phyloP scores from a whole-genome alignment of 345 rosid species.

The Psidium guajava region DNA sequence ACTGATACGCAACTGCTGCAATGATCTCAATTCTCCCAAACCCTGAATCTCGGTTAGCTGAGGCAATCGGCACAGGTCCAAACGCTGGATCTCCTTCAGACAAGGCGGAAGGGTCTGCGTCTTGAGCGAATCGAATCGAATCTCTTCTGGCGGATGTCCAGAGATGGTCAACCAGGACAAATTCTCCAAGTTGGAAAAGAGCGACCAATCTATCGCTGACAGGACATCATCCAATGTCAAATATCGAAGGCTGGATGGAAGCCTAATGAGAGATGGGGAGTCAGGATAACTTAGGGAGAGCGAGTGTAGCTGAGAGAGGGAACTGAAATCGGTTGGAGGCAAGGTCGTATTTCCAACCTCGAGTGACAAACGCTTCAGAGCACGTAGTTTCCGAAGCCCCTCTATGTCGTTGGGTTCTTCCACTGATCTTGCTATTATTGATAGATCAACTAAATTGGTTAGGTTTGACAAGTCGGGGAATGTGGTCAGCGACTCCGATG shows the following conservation, averaged over 20 bases:
- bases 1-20: rapidly evolving
- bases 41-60: background rate
- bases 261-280: rapidly evolving
- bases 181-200: background rate
- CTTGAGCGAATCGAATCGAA: background rate
- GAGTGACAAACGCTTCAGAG: too few species aligned
- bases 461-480: background rate
- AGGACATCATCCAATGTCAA: rapidly evolving
- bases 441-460: background rate
- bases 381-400: rapidly evolving
- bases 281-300: rapidly evolving
- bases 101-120: rapidly evolving
- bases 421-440: rapidly evolving
- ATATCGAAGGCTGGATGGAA: rapidly evolving
- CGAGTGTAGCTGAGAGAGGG: rapidly evolving
- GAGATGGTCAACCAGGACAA: rapidly evolving
- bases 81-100: rapidly evolving
- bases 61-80: rapidly evolving
- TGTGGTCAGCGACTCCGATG: rapidly evolving
- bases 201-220: background rate
- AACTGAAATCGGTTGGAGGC: background rate
- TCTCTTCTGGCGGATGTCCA: rapidly evolving
- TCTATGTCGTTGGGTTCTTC: background rate
- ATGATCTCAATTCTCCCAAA: background rate
- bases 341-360: background rate